These are phyloP conservation scores for Kitagawia praeruptora DNA, from an alignment of 129 eudicot species.

Conservation along the genomic window DNA sequence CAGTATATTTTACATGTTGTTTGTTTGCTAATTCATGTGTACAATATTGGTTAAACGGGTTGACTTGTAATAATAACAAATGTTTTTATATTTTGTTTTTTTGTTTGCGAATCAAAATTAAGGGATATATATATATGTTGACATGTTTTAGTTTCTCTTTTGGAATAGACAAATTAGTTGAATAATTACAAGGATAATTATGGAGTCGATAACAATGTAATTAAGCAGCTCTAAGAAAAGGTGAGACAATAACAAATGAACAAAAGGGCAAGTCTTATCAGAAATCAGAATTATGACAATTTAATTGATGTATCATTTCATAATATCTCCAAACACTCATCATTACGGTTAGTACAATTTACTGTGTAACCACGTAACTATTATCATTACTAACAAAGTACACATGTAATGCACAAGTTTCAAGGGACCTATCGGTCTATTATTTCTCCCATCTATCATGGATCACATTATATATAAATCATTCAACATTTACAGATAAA, in stretches of 20 bases:
- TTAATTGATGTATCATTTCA: not conserved
- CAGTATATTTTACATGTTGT: not conserved
- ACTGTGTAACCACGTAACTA: not conserved
- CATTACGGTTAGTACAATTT: not conserved
- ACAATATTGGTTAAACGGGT: not conserved
- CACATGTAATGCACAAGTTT: not conserved
- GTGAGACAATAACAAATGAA: slow-evolving; percentile 7
- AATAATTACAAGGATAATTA: not conserved
- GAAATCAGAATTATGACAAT: not conserved
- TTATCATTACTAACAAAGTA: not conserved
- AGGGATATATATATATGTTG: not conserved
- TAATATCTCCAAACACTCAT: not conserved
- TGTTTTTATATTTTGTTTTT: no score
- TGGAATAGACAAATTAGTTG: no score
- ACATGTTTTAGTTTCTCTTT: no score
- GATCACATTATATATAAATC: no score
- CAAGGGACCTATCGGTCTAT: not conserved
- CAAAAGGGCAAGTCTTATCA: not conserved
- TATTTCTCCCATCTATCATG: not conserved
- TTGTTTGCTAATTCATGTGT: not conserved
- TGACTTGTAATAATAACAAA: not conserved
- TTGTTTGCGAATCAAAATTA: no score
- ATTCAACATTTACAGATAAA: no score
- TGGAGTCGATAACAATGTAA: not conserved
- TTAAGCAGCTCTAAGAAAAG: not conserved